Evolutionary conservation across 768 basidiomycete species (phyloP), one percentile per base, ranked within the genome.

Genomic region (Boletus vinaceobasis): DNA sequence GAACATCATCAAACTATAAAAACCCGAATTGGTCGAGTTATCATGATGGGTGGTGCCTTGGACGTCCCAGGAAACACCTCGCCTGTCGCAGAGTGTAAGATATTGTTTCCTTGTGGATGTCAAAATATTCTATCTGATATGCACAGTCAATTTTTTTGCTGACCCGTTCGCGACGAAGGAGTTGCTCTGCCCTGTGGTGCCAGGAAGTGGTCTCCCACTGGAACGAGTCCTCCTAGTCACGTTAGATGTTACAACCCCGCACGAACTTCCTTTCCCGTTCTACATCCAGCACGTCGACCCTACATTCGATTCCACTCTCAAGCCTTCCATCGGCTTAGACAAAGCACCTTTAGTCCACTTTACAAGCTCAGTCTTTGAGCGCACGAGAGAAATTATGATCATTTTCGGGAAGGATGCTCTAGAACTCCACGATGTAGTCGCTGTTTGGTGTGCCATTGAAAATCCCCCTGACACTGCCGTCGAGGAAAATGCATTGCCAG

Each of bases 31-130:
- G 90, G 85, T 5, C 79, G 85, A n/a, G 74, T 98, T 8, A 73
- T 94, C 21, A 86, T 85, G 67, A 96, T 98, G 93, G 94, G 94
- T n/a, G 94, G 93, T 14, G 88, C 93, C 2, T 68, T 98, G 23
- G 92, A 95, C 59, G 89, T 92, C 32, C 92, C 94, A 0, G 94
- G 94, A 3, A 98, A 96, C 61, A 88, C 86, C 0, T 83, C 78
- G 26, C 83, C 92, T 8, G 77, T 82, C 4, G 88, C 93, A 54
- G 94, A 97, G 70, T 96, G 93, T 90, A 71, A 71, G 84, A 67
- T 1, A 21, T 33, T 2, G 31, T 21, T 21, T 40, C 26, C 14
- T 35, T 35, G 0, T 31, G 3, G 15, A 5, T 8, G n/a, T 29
- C 29, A 3, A 10, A 10, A 35, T 3, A 13, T 9, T 43, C 21